Evolutionary conservation across 2,329 filamentous ascomycete species (phyloP).

Genomic region (Aspergillus unguis): DNA sequence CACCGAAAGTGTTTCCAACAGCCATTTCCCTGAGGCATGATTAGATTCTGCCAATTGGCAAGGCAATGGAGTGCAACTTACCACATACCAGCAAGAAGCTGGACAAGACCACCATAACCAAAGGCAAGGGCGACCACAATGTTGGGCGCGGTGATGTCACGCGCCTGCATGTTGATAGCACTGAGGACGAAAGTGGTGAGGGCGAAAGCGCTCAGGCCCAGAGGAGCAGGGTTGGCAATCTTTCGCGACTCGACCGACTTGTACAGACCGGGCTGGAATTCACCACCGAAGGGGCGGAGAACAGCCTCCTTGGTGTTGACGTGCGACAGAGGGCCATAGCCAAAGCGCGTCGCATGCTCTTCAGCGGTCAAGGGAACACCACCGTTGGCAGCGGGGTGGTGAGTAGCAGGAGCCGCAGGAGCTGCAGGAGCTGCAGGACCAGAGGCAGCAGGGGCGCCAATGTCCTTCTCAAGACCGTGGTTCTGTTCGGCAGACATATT

Average conservation of each 20-base stretch:
- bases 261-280: constrained; percentile 69
- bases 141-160: constrained; percentile 59
- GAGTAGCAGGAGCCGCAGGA: constrained; percentile 4
- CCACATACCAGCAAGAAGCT: constrained; percentile 84
- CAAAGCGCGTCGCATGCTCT: constrained; percentile 40
- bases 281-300: constrained; percentile 65
- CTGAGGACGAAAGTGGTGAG: constrained; percentile 79
- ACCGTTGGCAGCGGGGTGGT: constrained; percentile 13
- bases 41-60: background rate
- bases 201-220: constrained; percentile 75
- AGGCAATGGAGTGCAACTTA: constrained; percentile 40
- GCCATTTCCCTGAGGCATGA: constrained; percentile 67
- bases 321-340: constrained; percentile 52
- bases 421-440: background rate
- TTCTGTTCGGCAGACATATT: constrained; percentile 28
- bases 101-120: constrained; percentile 74
- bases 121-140: constrained; percentile 68
- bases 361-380: constrained; percentile 14
- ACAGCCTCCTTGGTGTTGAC: constrained; percentile 45
- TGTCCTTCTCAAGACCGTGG: constrained; percentile 31
- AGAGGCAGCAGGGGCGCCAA: constrained; percentile 15
- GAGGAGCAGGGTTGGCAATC: constrained; percentile 74
- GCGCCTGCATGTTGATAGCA: constrained; percentile 66
- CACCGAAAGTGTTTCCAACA: constrained; percentile 82
- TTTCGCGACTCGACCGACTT: constrained; percentile 63